Percentiles rank a stretch among this genome's conserved stretches.
phyloP scores from a whole-genome alignment of 148 eudicot genomes.

The Cornus florida region DNA sequence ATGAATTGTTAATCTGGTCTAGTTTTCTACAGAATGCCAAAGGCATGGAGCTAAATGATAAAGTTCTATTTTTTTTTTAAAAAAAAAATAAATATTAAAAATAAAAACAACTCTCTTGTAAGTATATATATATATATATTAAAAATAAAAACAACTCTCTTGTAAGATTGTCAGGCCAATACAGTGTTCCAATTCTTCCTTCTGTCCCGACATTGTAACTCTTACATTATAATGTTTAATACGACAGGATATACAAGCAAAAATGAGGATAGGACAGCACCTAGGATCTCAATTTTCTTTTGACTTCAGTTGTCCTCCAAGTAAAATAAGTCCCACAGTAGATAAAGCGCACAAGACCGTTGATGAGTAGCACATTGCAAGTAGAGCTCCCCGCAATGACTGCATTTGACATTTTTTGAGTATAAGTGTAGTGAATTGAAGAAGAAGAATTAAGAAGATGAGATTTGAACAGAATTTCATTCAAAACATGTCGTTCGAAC shows the following conservation, averaged over 20 bases:
- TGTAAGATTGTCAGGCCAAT: not conserved
- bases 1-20: not conserved
- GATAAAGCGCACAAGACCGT: conserved; percentile 66
- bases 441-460: not conserved
- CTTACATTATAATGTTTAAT: not conserved
- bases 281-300: conserved; percentile 48
- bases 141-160: no score
- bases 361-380: conserved; percentile 57
- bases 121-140: not conserved
- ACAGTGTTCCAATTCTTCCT: not conserved
- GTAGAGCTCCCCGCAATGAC: conserved; percentile 77
- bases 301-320: conserved; percentile 60
- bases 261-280: conserved; percentile 16
- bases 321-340: conserved; percentile 66
- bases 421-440: not conserved
- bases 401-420: conserved; percentile 32
- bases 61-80: not conserved
- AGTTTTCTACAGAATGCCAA: not conserved
- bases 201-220: not conserved
- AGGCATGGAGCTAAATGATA: not conserved
- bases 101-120: no score
- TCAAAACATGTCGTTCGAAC: not conserved
- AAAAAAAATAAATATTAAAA: no score
- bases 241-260: conserved; percentile 12
- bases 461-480: not conserved